Base-by-base conservation (phyloP, 75 land plant species). In the Pseudotsuga menziesii region DNA sequence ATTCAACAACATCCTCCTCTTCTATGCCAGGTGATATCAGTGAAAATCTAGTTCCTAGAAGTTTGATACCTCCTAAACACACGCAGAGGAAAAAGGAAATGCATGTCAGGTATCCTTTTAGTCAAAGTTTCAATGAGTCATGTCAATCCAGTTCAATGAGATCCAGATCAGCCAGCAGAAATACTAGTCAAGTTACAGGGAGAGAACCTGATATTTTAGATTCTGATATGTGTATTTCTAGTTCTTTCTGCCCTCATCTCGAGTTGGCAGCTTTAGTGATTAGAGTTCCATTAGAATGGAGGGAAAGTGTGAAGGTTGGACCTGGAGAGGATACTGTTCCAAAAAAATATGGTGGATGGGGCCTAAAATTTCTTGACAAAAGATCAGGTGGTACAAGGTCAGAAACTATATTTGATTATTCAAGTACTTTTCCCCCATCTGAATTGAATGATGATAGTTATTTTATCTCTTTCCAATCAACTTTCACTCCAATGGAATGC, bases 211-310 rank as follows among this genome's bases (percentile, higher is more conserved):
- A 73, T 73, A 16, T 52, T 15, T 16, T 55, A 56, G 32, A 73
- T 73, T 56, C 57, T 27, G 20, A 73, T 27, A 15, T 26, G 57
- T 23, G 52, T 55, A 7, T 56, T 15, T 73, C 75, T 27, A 73
- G 29, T 56, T 48, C 29, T 72, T 62, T 85, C 54, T 80, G 73
- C 57, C 81, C 85, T 7, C 56, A 83, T 57, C 85, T 81, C 27
- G 85, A 90, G 67, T 62, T 73, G 61, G 91, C 91, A 58, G 85
- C 91, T 26, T 56, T 85, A 63, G 82, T 83, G 4, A 77, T 85
- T 57, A 76, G 79, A 72, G 56, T 80, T 29, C 91, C 91, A 61
- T 77, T 85, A 72, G 75, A 74, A 61, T 80, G 81, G 26, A 82
- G 85, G 32, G 87, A 84, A 23, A 80, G 82, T 60, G 72, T 86